Base-by-base conservation (phyloP, 2,329 filamentous ascomycete genomes). In the Didymella pinodella region DNA sequence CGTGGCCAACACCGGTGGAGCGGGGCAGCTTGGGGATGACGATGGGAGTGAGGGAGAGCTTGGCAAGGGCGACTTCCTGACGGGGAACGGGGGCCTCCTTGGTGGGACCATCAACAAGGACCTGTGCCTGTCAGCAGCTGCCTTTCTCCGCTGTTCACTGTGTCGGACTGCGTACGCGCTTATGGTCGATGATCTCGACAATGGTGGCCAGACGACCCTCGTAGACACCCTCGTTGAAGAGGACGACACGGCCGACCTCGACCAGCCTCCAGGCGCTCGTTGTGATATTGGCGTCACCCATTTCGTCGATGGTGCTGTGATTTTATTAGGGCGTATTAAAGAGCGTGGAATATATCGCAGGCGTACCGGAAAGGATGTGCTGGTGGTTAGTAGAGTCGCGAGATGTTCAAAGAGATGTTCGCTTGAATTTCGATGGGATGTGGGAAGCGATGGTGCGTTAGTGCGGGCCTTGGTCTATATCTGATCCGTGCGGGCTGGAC, bases 111-210 rank as follows among this genome's bases (percentile, higher is more conserved):
- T 99, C 95, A 80, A 99, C 88, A 80, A 99, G 90, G 83, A 93
- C 92, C 95, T 99, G 81, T 62, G 38, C 66, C 48, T 65, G 68
- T 78, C 63, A 76, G 74, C 61, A 55, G 61, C 68, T 65, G 65
- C 36, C 12, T 56, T 48, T 36, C 60, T 65, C 58, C 47, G 43
- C 66, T 54, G 54, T 48, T 62, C 46, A 55, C 50, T 54, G 59
- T 55, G 60, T 62, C 58, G 51, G 48, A 18, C 56, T 79, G 92
- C 95, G 81, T 96, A 99, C 95, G 85, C 95, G 93, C 89, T 97
- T 97, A 90, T 99, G 94, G 85, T 99, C 95, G 85, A 99, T 95
- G 83, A 99, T 98, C 89, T 99, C 94, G 83, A 97, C 93, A 79
- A 99, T 94, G 77, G 89, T 85, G 77, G 93, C 96, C 76, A 98